These are phyloP conservation scores for Colletotrichum truncatum DNA, from an alignment of 2,329 filamentous ascomycete genomes.

Conservation along the genomic window DNA sequence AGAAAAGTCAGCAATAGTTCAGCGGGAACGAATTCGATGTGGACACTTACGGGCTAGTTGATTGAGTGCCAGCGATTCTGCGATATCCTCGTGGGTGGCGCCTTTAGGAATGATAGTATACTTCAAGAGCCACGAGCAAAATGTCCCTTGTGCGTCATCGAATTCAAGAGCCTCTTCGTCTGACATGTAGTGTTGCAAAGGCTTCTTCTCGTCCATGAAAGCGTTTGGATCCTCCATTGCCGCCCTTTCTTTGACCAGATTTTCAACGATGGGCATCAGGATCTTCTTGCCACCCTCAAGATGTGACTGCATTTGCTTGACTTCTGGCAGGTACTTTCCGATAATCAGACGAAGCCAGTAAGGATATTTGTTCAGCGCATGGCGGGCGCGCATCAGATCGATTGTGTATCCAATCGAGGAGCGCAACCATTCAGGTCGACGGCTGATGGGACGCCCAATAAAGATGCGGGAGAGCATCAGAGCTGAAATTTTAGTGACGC, in stretches of 20 bases:
- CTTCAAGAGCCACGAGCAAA: constrained; percentile 16
- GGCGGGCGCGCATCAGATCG: constrained; percentile 14
- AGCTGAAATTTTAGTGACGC: constrained; percentile 13
- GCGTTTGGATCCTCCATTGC: neutral
- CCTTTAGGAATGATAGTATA: constrained; percentile 14
- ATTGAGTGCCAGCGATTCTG: constrained; percentile 7
- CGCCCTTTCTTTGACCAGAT: constrained; percentile 3
- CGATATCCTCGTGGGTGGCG: constrained; percentile 3
- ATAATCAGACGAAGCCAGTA: constrained; percentile 15
- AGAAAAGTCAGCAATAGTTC: neutral
- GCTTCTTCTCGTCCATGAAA: constrained; percentile 8
- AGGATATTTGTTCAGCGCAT: constrained; percentile 12
- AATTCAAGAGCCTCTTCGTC: constrained; percentile 10
- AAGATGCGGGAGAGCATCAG: constrained; percentile 16
- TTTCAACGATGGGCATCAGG: constrained; percentile 15
- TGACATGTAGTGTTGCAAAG: constrained; percentile 13
- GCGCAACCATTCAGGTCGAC: constrained; percentile 8
- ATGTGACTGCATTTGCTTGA: constrained; percentile 17
- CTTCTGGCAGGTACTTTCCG: constrained; percentile 16
- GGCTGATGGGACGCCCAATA: constrained; percentile 17
- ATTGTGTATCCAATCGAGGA: constrained; percentile 16
- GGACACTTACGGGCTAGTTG: constrained; percentile 2
- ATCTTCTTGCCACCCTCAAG: constrained; percentile 12
- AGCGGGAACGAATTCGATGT: neutral
- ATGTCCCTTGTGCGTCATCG: constrained; percentile 12